These are phyloP conservation scores for Aspergillus sp. DNA, from an alignment of 2,329 filamentous ascomycete species.

Conservation along the genomic window DNA sequence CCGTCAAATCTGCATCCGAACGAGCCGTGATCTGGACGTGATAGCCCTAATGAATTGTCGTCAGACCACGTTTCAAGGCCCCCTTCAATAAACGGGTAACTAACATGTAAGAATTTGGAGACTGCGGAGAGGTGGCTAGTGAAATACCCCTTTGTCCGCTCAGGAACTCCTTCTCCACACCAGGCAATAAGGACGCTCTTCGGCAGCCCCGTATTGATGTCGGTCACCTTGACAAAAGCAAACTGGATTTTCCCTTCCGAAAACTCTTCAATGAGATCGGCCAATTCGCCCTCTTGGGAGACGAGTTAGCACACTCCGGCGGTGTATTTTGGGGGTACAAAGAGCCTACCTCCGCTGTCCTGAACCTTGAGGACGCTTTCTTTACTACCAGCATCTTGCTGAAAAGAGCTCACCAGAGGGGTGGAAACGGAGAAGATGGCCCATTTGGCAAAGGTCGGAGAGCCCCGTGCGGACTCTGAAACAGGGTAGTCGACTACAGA, in stretches of 20 bases:
- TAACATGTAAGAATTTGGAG: constrained; percentile 83
- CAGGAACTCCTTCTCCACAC: constrained; percentile 97
- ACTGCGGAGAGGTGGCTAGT: constrained; percentile 90
- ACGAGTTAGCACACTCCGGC: constrained; percentile 25
- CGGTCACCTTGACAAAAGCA: constrained; percentile 94
- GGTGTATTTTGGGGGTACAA: too few relatives aligned
- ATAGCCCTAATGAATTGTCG: constrained; percentile 65
- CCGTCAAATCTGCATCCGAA: constrained; percentile 84
- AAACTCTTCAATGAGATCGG: constrained; percentile 91
- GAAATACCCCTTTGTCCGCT: constrained; percentile 97
- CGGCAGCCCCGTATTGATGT: constrained; percentile 85
- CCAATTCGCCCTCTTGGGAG: constrained; percentile 79
- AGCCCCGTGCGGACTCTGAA: constrained; percentile 64
- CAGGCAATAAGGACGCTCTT: constrained; percentile 95
- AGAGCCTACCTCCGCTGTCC: constrained; percentile 74
- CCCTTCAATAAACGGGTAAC: constrained; percentile 11
- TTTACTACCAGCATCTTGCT: constrained; percentile 77
- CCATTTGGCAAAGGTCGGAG: constrained; percentile 88
- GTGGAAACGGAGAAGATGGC: constrained; percentile 91
- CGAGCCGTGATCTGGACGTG: constrained; percentile 97
- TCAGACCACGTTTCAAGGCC: constrained; percentile 2
- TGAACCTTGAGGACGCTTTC: constrained; percentile 97
- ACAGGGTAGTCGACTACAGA: constrained; percentile 66
- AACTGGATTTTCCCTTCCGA: constrained; percentile 97
- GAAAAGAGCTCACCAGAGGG: constrained; percentile 89